Conservation (phyloP, 495 filamentous ascomycete species). For the Penicillium longicatenatum region DNA sequence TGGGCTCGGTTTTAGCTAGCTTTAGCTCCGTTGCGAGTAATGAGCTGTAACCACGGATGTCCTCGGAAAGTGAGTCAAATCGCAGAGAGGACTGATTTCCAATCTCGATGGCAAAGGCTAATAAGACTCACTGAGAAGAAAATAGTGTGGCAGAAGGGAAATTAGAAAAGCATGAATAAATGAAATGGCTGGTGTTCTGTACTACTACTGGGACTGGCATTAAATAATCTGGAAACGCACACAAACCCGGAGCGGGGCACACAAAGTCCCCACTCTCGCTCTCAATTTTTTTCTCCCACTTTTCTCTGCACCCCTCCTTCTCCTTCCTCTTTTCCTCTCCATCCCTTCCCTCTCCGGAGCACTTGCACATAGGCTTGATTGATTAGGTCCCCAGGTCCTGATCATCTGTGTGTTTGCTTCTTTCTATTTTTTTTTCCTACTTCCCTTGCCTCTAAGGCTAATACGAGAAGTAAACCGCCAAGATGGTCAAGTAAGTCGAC, state of each 20-base stretch:
- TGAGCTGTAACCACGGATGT: constrained; percentile 10
- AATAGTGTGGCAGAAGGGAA: neutral
- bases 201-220: neutral
- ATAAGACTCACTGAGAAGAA: neutral
- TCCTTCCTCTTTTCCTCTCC: constrained; percentile 28
- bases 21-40: neutral
- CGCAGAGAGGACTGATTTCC: neutral
- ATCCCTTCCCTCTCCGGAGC: constrained; percentile 40
- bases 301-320: constrained; percentile 30
- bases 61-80: neutral
- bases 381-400: constrained; percentile 49
- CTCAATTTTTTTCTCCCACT: constrained; percentile 38
- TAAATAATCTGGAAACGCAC: constrained; percentile 21
- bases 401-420: constrained; percentile 44
- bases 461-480: constrained; percentile 72
- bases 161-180: neutral
- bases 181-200: neutral
- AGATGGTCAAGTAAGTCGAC: constrained; percentile 98
- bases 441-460: constrained; percentile 44
- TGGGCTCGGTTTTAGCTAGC: neutral
- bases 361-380: constrained; percentile 46
- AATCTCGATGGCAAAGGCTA: neutral
- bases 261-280: constrained; percentile 39
- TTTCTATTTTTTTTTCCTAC: constrained; percentile 28
- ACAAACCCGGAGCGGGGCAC: constrained; percentile 29